Percentiles rank a stretch among this genome's conserved stretches.
These are phyloP conservation scores for Xylaria nigripes DNA, from an alignment of 495 filamentous ascomycete species.

Conservation along the genomic window DNA sequence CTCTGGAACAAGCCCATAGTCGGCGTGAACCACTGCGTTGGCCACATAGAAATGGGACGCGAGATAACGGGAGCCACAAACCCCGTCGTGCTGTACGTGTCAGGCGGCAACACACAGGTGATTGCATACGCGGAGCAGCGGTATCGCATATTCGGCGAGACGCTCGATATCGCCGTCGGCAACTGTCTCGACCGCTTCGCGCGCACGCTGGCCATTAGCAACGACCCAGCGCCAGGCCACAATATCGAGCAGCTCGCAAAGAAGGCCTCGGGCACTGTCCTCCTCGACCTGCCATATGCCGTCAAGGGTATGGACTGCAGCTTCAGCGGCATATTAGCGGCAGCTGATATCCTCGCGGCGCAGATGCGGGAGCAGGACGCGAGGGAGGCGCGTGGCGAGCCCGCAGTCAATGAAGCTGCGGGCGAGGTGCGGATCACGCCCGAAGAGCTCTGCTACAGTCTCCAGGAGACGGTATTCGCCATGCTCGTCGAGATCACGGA, in stretches of 20 bases:
- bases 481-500: conserved; percentile 99
- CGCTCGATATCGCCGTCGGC: conserved; percentile 93
- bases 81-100: conserved; percentile 93
- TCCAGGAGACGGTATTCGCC: conserved; percentile 90
- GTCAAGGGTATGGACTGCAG: conserved; percentile 99
- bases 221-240: conserved; percentile 93
- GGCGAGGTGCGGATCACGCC: conserved; percentile 46
- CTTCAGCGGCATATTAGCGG: conserved; percentile 82
- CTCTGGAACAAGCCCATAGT: conserved; percentile 84
- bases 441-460: conserved; percentile 86
- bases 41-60: conserved; percentile 97
- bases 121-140: conserved; percentile 91
- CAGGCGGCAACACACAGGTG: conserved; percentile 94
- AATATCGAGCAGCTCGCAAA: conserved; percentile 98
- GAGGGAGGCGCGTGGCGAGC: conserved; percentile 32
- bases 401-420: conserved; percentile 13
- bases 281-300: conserved; percentile 87
- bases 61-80: conserved; percentile 86
- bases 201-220: conserved; percentile 77
- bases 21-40: conserved; percentile 95
- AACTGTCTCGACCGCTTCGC: conserved; percentile 97
- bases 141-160: conserved; percentile 96
- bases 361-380: conserved; percentile 42
- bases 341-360: conserved; percentile 68
- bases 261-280: conserved; percentile 45